These are phyloP conservation scores for Dalbergia oliveri DNA, from an alignment of 306 rosid genomes.

Conservation along the genomic window DNA sequence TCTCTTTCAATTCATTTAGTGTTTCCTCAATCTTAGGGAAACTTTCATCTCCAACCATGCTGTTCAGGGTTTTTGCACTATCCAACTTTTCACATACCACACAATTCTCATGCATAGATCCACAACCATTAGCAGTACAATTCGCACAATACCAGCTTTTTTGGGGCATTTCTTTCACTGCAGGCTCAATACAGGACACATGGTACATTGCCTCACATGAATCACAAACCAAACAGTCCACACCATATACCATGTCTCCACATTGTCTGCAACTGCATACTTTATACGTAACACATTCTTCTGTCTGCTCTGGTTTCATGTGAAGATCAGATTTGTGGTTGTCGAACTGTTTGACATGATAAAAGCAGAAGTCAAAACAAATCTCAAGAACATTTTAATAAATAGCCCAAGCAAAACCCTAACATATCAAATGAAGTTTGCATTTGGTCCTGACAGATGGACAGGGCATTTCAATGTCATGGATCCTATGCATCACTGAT, in stretches of 20 bases:
- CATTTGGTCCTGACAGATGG: conserved; percentile 31
- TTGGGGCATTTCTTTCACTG: conserved; percentile 78
- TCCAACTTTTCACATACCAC: conserved; percentile 81
- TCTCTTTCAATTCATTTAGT: conserved; percentile 55
- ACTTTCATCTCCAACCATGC: conserved; percentile 55
- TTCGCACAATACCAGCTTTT: conserved; percentile 87
- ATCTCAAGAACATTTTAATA: conserved; percentile 30
- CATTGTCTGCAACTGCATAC: conserved; percentile 75
- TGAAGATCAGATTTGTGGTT: conserved; percentile 60
- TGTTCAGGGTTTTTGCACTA: conserved; percentile 44
- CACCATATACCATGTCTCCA: conserved; percentile 76
- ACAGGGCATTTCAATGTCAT: conserved; percentile 31
- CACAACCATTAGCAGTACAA: conserved; percentile 69
- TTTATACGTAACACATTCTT: conserved; percentile 52
- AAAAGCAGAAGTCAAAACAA: conserved; percentile 40
- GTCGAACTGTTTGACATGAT: conserved; percentile 55
- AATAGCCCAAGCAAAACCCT: conserved; percentile 32
- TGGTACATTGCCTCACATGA: conserved; percentile 95
- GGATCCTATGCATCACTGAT: no score
- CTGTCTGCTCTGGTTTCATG: conserved; percentile 68
- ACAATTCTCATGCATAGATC: conserved; percentile 76
- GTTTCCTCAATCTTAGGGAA: conserved; percentile 56
- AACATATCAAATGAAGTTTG: conserved; percentile 36
- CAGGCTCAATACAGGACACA: conserved; percentile 82
- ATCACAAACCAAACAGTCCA: conserved; percentile 88